Conservation (phyloP, 805 yeast genomes). For the Metschnikowia corniflorae region DNA sequence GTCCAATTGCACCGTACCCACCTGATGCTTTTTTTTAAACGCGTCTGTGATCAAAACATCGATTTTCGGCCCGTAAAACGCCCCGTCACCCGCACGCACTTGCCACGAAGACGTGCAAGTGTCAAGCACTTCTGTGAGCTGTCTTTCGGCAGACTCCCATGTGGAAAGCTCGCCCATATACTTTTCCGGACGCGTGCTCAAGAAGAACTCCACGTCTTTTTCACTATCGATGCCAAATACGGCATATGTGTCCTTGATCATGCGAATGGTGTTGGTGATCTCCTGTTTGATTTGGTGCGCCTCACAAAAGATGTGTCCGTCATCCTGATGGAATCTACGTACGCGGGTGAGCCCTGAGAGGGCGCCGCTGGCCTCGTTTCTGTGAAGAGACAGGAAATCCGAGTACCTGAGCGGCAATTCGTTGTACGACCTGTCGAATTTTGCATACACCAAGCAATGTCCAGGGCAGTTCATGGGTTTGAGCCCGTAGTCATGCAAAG, state of each 20-base stretch:
- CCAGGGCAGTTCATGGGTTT: constrained; percentile 98
- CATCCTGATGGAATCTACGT: constrained; percentile 95
- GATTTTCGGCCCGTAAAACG: constrained; percentile 94
- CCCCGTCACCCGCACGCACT: constrained; percentile 91
- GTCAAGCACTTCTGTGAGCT: constrained; percentile 58
- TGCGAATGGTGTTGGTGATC: constrained; percentile 63
- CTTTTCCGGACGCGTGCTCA: constrained; percentile 85
- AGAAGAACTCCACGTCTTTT: constrained; percentile 52
- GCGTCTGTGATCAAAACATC: constrained; percentile 82
- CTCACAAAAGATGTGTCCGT: constrained; percentile 93
- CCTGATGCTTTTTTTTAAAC: constrained; percentile 79
- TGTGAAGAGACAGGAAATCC: constrained; percentile 88
- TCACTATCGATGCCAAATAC: constrained; percentile 54
- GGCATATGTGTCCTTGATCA: constrained; percentile 71
- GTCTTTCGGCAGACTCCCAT: constrained; percentile 81
- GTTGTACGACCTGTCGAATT: constrained; percentile 73
- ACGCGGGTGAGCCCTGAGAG: constrained; percentile 89
- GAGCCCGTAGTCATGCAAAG: constrained; percentile 57
- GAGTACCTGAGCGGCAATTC: constrained; percentile 84
- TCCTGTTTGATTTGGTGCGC: constrained; percentile 72
- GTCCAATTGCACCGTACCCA: constrained; percentile 93
- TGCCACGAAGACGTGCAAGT: constrained; percentile 55
- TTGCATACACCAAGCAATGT: constrained; percentile 79
- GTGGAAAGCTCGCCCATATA: constrained; percentile 72
- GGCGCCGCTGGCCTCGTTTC: constrained; percentile 95